Base-by-base conservation (phyloP, 352 stramenopile species). In the Pythium sp. region DNA sequence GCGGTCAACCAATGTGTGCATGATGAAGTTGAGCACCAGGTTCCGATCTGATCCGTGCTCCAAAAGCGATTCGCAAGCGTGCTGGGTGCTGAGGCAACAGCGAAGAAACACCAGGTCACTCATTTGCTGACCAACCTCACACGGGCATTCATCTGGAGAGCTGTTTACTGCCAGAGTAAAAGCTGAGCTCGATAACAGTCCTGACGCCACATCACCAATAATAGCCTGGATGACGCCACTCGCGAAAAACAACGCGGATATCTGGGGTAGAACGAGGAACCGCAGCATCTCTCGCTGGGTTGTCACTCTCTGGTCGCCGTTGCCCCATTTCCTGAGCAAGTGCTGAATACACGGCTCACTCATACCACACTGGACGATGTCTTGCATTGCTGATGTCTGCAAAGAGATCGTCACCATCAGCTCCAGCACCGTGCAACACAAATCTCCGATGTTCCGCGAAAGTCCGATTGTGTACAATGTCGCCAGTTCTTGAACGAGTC, bases 141-240 rank as follows among this genome's bases (percentile, higher is more conserved):
- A 54, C 14, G 77, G 69, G 6, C 65, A 83, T 70, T 84, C 77
- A 41, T 83, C 73, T 30, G 65, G 65, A 1, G 73, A 68, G n/a
- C 77, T 83, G 64, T 80, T 81, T 15, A 87, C 11, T 53, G 75
- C 71, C 36, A 80, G 30, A 15, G 75, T 64, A 32, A 77, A 81
- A 30, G 73, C 59, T 12, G 46, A 41, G 30, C 53, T 74, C 43
- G 65, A 56, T 65, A 68, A 58, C 2, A 82, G 64, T 34, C 49
- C 32, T 24, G 20, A 55, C n/a, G 72, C 26, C 14, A 58, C 51
- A 41, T 62, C 63, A 20, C 4, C 43, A 30, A 76, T 26, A 0
- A 51, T 64, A 14, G 20, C 15, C 64, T 82, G 73, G 0, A 80
- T 24, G n/a, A 12, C 15, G n/a, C 65, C 49, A 15, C 64, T 67